Evolutionary conservation across 371 early-diverging fungal genomes (phyloP), one percentile per base, ranked within the genome.

Genomic region (Mucor racemosus): DNA sequence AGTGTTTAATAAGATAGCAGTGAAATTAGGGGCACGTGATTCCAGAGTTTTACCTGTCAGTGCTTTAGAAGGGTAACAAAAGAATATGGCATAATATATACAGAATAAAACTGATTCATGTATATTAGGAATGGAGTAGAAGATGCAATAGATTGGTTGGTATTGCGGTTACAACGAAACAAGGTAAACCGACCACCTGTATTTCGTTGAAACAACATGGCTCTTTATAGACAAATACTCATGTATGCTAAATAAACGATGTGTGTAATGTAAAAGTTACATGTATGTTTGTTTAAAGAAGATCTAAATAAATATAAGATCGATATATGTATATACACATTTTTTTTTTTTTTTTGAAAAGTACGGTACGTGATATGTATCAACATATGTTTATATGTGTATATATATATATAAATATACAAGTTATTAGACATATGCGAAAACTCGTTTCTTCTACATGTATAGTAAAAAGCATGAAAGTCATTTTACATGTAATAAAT

Each of bases 101-200:
- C 50, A 50, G 26, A 50, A 50, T 21, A 15, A 17, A 46, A 63
- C n/a, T 58, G 13, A 15, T 19, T 9, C 11, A 15, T 53, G 33
- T 58, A 44, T 17, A 14, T 13, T 76, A 93, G 96, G 13, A 83
- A 88, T 67, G 95, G 95, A 0, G 94, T 96, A 6, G 73, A 86
- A 66, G 94, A 95, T 42, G 93, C 95, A 2, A 85, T 95, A 8
- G 94, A 95, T 65, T 96, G 97, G 97, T 76, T 96, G 17, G 60
- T 71, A 38, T 63, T 71, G 31, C 84, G 97, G 38, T 76, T 96
- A 62, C 89, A 92, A 58, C 81, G 90, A 48, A 96, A 96, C 80
- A 90, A 88, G 66, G 77, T 81, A 54, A 86, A 90, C 71, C 79
- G 94, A 53, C 95, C 95, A 17, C 97, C 97, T 4, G 77, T 91